Evolutionary conservation across 352 stramenopile species (phyloP).

Genomic region (Phytophthora pluvialis): DNA sequence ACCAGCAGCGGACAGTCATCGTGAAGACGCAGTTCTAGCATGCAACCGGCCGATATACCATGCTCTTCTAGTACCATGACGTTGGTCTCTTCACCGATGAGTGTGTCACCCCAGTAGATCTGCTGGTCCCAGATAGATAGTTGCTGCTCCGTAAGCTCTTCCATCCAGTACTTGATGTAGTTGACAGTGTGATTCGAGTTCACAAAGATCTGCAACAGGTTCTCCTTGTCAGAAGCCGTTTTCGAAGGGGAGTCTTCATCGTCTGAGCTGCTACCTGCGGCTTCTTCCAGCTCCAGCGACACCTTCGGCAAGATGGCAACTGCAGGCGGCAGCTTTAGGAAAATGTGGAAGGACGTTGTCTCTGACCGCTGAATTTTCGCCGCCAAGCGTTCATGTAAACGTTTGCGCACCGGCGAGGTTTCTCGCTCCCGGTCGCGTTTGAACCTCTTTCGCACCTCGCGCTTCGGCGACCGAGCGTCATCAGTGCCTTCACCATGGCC

Average conservation of each 20-base stretch:
- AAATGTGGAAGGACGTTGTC: slow-evolving; percentile 65
- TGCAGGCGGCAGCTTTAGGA: slow-evolving; percentile 62
- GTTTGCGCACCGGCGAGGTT: slow-evolving; percentile 61
- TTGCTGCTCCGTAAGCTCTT: slow-evolving; percentile 80
- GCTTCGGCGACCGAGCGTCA: slow-evolving; percentile 34
- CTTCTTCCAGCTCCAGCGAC: slow-evolving; percentile 74
- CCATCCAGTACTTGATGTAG: slow-evolving; percentile 87
- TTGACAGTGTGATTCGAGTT: slow-evolving; percentile 74
- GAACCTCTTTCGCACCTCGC: slow-evolving; percentile 34
- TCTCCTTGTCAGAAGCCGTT: slow-evolving; percentile 15
- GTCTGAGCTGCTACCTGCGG: slow-evolving; percentile 33
- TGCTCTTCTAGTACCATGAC: slow-evolving; percentile 80
- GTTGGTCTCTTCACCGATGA: slow-evolving; percentile 76
- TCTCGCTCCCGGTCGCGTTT: slow-evolving; percentile 44
- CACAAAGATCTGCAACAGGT: slow-evolving; percentile 66
- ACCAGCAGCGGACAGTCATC: slow-evolving; percentile 77
- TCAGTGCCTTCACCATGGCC: slow-evolving; percentile 20
- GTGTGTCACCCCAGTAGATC: slow-evolving; percentile 76
- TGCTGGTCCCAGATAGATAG: slow-evolving; percentile 86
- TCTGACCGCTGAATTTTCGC: slow-evolving; percentile 61
- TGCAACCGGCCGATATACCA: slow-evolving; percentile 67
- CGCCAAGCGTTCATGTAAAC: slow-evolving; percentile 57
- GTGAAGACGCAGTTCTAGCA: slow-evolving; percentile 74
- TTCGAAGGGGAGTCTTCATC: slow-evolving; percentile 31
- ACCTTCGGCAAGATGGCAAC: slow-evolving; percentile 73